Evolutionary conservation across 345 rosid genomes (phyloP), one percentile per base, ranked within the genome.

Genomic region (Mercurialis annua): DNA sequence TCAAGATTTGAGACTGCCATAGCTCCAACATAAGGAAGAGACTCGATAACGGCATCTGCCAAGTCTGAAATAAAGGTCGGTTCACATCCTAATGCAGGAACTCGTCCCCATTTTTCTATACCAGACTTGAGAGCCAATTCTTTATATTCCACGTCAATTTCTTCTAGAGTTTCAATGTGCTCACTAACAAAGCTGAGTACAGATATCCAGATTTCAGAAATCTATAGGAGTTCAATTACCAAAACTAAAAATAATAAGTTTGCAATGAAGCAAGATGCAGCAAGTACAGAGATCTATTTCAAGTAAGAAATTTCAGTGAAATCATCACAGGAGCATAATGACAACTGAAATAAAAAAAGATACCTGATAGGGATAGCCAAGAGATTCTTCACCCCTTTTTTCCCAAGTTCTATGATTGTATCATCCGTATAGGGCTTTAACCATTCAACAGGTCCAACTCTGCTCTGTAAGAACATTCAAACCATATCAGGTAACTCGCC

Each of bases 401-500:
- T 68, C 40, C 97, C 99, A 49, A 94, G 92, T 66, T 94, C 95
- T 26, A 86, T 74, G 52, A 94, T 91, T 64, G 97, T 90, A 74
- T 94, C 96, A 79, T 94, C 96, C 26, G 99, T 94, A 67, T 94
- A 94, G n/a, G 99, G 99, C 77, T 89, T 94, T 82, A 94, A 73
- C 97, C 99, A 94, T 73, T 94, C 99, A 81, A 94, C 97, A 4
- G 99, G 99, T 67, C 99, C 99, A 62, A 94, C 99, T 84, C 99
- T 85, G 82, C 97, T 94, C 99, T 91, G 96, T 73, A 77, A 63
- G 54, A 79, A 66, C 50, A 74, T 69, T 59, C 59, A 64, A 20
- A 69, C 20, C 21, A 52, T 72, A 43, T 73, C 66, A 77, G 67
- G 72, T 40, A 21, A 50, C 30, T 23, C 5, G 15, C 67, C 30